Evolutionary conservation across 352 stramenopile genomes (phyloP).

Genomic region (Peronospora farinosa): DNA sequence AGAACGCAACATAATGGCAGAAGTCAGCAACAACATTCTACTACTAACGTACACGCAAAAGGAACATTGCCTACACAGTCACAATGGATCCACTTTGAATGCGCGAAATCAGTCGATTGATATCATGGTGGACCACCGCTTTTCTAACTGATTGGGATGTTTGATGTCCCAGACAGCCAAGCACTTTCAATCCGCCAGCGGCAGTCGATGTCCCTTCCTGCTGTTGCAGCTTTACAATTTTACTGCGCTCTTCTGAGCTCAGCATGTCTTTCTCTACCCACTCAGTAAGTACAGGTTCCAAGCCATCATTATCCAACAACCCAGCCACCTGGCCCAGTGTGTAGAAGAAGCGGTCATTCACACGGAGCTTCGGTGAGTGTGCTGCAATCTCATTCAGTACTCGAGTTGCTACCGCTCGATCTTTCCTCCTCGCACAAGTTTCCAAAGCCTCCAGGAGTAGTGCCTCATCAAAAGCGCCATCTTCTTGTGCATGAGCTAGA

Average conservation of each 20-base stretch:
- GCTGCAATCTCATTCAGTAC: slow-evolving; percentile 34
- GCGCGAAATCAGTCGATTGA: slow-evolving; percentile 48
- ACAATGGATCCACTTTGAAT: slow-evolving; percentile 41
- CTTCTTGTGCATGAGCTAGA: slow-evolving; percentile 37
- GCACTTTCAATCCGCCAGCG: slow-evolving; percentile 31
- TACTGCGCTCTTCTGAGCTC: slow-evolving; percentile 30
- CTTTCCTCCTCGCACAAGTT: slow-evolving; percentile 39
- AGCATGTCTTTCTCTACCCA: slow-evolving; percentile 37
- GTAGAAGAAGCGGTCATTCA: slow-evolving; percentile 43
- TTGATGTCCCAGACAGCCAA: slow-evolving; percentile 55
- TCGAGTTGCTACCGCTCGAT: slow-evolving; percentile 24
- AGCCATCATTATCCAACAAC: slow-evolving; percentile 25
- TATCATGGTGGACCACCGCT: slow-evolving; percentile 66
- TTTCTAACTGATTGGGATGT: slow-evolving; percentile 58
- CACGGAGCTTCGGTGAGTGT: slow-evolving; percentile 31
- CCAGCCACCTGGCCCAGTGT: slow-evolving; percentile 35
- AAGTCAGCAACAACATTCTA: slow-evolving; percentile 3
- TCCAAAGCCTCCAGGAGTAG: slow-evolving; percentile 59
- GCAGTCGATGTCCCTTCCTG: slow-evolving; percentile 12
- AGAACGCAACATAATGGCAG: background rate
- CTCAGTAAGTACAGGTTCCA: slow-evolving; percentile 27
- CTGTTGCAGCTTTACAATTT: slow-evolving; percentile 13
- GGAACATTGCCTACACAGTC: slow-evolving; percentile 38
- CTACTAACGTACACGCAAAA: background rate
- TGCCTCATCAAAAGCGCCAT: slow-evolving; percentile 55